phyloP scores from a whole-genome alignment of 257 asterid species.

The Craterostigma plantagineum region DNA sequence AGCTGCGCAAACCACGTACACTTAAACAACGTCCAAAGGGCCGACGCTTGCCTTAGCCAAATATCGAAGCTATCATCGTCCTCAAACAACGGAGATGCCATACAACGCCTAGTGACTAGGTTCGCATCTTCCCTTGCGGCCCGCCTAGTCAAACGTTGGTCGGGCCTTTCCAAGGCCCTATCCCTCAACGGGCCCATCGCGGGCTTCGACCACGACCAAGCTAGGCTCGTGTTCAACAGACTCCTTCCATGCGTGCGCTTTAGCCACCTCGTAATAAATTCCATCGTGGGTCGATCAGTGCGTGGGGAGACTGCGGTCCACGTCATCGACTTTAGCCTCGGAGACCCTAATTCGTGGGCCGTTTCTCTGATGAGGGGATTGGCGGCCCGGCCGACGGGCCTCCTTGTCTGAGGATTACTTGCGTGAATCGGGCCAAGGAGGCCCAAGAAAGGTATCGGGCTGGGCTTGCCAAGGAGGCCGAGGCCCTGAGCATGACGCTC shows the following conservation, averaged over 20 bases:
- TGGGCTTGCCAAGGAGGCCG: constrained; percentile 23
- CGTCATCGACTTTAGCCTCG: constrained; percentile 27
- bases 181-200: constrained; percentile 6
- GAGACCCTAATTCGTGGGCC: constrained; percentile 24
- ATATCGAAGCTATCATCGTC: constrained; percentile 19
- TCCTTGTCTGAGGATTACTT: constrained; percentile 22
- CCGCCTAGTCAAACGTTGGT: constrained; percentile 41
- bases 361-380: constrained; percentile 19
- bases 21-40: constrained; percentile 34
- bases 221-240: constrained; percentile 11
- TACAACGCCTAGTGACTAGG: constrained; percentile 30
- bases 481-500: constrained; percentile 16
- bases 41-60: constrained; percentile 28
- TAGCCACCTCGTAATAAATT: constrained; percentile 16
- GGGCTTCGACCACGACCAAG: constrained; percentile 12
- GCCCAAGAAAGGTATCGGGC: constrained; percentile 14
- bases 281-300: constrained; percentile 19
- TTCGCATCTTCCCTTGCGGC: constrained; percentile 34
- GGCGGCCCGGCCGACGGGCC: constrained; percentile 20
- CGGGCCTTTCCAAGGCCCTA: constrained; percentile 36
- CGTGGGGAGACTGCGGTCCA: constrained; percentile 16
- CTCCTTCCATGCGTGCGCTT: constrained; percentile 23
- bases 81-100: constrained; percentile 26
- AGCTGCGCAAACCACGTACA: constrained; percentile 30
- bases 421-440: constrained; percentile 14